phyloP scores from a whole-genome alignment of 805 yeast species.

The Saccharomycopsis guyanensis region DNA sequence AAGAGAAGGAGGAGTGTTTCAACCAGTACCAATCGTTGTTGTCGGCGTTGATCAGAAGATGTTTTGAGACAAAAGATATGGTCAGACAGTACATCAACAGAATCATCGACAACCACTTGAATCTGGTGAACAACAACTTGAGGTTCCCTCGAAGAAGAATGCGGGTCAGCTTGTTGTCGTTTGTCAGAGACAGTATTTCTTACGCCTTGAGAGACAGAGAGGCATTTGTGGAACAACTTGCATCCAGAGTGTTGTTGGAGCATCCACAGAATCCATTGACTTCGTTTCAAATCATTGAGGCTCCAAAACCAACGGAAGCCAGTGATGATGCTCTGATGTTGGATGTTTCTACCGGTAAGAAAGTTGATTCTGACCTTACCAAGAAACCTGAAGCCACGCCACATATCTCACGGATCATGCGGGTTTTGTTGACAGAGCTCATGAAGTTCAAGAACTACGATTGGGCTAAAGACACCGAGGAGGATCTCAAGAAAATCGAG shows the following conservation, averaged over 20 bases:
- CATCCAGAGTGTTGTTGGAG: constrained; percentile 33
- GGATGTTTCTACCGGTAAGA: constrained; percentile 23
- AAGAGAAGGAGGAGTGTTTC: constrained; percentile 1
- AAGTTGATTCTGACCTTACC: neutral
- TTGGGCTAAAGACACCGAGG: constrained; percentile 26
- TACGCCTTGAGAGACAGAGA: constrained; percentile 41
- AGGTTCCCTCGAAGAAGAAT: constrained; percentile 23
- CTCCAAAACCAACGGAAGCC: constrained; percentile 17
- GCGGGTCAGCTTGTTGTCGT: constrained; percentile 34
- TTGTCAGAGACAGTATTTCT: constrained; percentile 44
- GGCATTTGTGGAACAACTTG: constrained; percentile 38
- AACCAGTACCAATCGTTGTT: constrained; percentile 23
- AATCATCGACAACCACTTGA: constrained; percentile 36
- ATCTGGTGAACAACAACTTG: constrained; percentile 5
- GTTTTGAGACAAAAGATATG: constrained; percentile 54
- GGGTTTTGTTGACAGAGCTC: constrained; percentile 54
- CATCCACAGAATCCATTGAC: constrained; percentile 36
- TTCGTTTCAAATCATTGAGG: constrained; percentile 23
- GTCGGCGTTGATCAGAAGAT: constrained; percentile 52
- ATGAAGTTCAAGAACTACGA: constrained; percentile 38
- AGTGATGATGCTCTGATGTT: constrained; percentile 22
- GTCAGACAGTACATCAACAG: constrained; percentile 41
- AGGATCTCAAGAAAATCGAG: constrained; percentile 24
- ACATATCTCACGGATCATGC: constrained; percentile 35
- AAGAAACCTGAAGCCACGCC: constrained; percentile 6